Percentiles rank a stretch among this genome's conserved stretches.
Conservation (phyloP, 2,329 filamentous ascomycete genomes). For the Claviceps africana region DNA sequence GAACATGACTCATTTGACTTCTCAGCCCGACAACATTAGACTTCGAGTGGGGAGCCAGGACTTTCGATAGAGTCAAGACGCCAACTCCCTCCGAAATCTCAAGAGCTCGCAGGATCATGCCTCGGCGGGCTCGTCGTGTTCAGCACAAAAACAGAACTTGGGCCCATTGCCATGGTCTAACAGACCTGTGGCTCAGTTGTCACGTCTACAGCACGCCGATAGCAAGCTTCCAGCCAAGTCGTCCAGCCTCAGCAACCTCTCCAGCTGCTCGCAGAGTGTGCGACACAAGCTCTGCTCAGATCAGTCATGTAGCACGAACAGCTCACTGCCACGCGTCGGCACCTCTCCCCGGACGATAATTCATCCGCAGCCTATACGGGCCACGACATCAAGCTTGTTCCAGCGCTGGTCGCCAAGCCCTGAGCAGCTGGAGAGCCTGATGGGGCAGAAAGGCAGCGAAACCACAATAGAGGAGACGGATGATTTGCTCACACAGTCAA, state of each 20-base stretch:
- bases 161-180: background rate
- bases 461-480: background rate
- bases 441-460: constrained; percentile 1
- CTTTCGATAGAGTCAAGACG: constrained; percentile 16
- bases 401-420: background rate
- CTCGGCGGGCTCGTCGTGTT: background rate
- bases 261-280: constrained; percentile 2
- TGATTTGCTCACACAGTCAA: background rate
- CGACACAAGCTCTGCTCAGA: constrained; percentile 4
- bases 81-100: constrained; percentile 5
- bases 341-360: constrained; percentile 2
- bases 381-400: constrained; percentile 2
- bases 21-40: constrained; percentile 8
- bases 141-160: background rate
- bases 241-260: constrained; percentile 4
- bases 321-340: constrained; percentile 1
- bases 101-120: background rate
- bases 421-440: background rate
- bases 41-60: constrained; percentile 16
- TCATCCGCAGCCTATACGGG: constrained; percentile 14
- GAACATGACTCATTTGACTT: background rate
- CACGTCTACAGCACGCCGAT: background rate
- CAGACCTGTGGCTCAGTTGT: background rate
- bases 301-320: constrained; percentile 5
- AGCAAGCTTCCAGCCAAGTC: background rate